A percentile compares a stretch with the other conserved stretches of the same genome.
Conservation (phyloP, 2,329 filamentous ascomycete genomes). For the Fusarium sp. region DNA sequence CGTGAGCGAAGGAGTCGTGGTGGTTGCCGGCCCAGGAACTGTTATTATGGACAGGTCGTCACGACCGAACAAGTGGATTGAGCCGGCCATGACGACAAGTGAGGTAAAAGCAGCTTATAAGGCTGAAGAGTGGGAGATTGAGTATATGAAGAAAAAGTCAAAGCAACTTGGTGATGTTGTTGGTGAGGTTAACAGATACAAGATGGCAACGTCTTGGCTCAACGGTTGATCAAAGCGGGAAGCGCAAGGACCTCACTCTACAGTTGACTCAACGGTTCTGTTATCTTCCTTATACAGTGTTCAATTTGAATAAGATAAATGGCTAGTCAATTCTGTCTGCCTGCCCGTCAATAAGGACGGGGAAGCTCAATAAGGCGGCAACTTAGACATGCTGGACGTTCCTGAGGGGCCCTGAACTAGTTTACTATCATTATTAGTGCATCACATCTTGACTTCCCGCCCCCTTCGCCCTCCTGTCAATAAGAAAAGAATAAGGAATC, state of each 20-base stretch:
- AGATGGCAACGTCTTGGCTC: slow-evolving; percentile 26
- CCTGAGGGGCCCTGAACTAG: slow-evolving; percentile 29
- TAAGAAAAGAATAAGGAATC: slow-evolving; percentile 13
- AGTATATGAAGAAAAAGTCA: slow-evolving; percentile 5
- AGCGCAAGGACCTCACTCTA: slow-evolving; percentile 29
- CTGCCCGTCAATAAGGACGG: slow-evolving; percentile 13
- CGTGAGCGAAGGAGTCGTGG: slow-evolving; percentile 47
- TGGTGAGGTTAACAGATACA: slow-evolving; percentile 12
- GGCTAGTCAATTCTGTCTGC: background rate
- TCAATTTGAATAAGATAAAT: slow-evolving; percentile 1
- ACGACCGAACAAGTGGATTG: slow-evolving; percentile 34
- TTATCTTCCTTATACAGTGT: slow-evolving; percentile 25
- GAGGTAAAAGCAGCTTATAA: background rate
- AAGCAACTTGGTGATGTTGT: slow-evolving; percentile 18
- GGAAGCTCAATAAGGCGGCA: slow-evolving; percentile 25
- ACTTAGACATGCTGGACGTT: slow-evolving; percentile 20
- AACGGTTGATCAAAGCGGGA: slow-evolving; percentile 32
- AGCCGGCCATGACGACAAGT: slow-evolving; percentile 27
- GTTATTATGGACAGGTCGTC: slow-evolving; percentile 38
- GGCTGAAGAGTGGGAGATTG: background rate
- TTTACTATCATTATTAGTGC: background rate
- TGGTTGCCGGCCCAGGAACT: slow-evolving; percentile 37
- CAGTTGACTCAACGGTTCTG: background rate
- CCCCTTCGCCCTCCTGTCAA: background rate
- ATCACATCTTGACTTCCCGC: background rate